Evolutionary conservation across 2,329 filamentous ascomycete species (phyloP), one percentile per base, ranked within the genome.

Genomic region (Monilinia polystroma): DNA sequence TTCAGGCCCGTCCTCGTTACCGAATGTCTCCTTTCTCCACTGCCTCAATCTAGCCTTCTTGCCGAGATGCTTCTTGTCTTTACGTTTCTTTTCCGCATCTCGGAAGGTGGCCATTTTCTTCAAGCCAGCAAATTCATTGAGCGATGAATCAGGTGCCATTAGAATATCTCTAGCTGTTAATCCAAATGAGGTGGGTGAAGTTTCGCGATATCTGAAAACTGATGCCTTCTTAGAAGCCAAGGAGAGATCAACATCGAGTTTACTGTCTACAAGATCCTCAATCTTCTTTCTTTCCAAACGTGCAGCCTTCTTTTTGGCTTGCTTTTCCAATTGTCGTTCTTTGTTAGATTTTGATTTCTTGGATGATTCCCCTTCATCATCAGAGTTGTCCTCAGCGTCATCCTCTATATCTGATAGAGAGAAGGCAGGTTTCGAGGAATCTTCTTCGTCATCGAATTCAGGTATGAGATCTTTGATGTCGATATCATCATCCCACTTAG

Each of bases 401-500:
- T 78, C 77, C 16, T 78, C 78, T 35, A 79, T 81, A 70, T 88
- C 85, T 6, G 86, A 85, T 1, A 89, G 79, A 1, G 80, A 80
- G 68, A 90, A 79, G 1, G 80, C 79, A 26, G 86, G 84, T 60
- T 82, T 79, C 38, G 76, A 74, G 57, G 76, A 67, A 68, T 60
- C 66, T 49, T 83, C 80, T 8, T 86, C 85, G 35, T 92, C 90
- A 26, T 91, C 87, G 75, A 96, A 97, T 69, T 96, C 92, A 1
- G 92, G 93, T 38, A 97, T 81, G 62, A 97, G 84, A 77, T 97
- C 94, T 69, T 90, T 92, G 80, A 99, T 98, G 76, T 98, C 93
- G 73, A 99, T 97, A 76, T 99, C 95, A 75, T 98, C 93, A 73
- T 97, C 92, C 90, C 94, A 99, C 70, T 87, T 91, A 12, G 92